Percentiles rank a stretch among this genome's conserved stretches.
These are phyloP conservation scores for Phytophthora colocasiae DNA, from an alignment of 352 stramenopile species.

Conservation along the genomic window DNA sequence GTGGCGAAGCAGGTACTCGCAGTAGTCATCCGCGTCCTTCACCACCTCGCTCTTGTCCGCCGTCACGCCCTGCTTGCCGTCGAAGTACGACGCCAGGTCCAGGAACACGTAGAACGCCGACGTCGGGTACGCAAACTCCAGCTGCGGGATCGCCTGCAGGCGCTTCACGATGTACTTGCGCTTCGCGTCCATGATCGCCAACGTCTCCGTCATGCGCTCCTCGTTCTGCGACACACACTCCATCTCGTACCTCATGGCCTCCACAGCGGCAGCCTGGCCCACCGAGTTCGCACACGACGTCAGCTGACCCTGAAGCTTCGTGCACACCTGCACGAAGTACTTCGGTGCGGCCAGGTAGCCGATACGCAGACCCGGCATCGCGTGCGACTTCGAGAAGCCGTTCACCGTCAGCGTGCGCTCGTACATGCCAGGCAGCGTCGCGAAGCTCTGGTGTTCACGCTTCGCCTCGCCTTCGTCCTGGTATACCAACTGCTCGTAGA, in stretches of 20 bases:
- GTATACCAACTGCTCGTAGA: constrained; percentile 97
- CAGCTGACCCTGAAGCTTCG: constrained; percentile 95
- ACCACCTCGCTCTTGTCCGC: constrained; percentile 55
- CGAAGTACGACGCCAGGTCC: constrained; percentile 89
- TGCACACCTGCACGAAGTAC: constrained; percentile 87
- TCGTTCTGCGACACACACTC: constrained; percentile 59
- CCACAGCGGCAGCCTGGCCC: constrained; percentile 91
- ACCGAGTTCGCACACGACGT: constrained; percentile 95
- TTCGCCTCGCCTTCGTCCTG: constrained; percentile 67
- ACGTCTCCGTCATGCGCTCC: constrained; percentile 60
- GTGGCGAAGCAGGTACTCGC: constrained; percentile 93
- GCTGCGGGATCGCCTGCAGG: constrained; percentile 84
- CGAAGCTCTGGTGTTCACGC: constrained; percentile 75
- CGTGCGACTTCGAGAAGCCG: constrained; percentile 97
- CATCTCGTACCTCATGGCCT: constrained; percentile 89
- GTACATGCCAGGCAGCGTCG: constrained; percentile 85
- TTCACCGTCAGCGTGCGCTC: constrained; percentile 94
- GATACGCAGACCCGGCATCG: constrained; percentile 96
- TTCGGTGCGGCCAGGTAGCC: constrained; percentile 90
- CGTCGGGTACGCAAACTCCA: constrained; percentile 88
- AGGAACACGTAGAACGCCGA: constrained; percentile 97
- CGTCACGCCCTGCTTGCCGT: constrained; percentile 53
- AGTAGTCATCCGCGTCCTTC: constrained; percentile 77
- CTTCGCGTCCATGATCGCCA: constrained; percentile 81
- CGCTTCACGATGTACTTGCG: constrained; percentile 91